A percentile compares a stretch with the other conserved stretches of the same genome.
These are phyloP conservation scores for Potentilla sterilis DNA, from an alignment of 306 rosid species.

Conservation along the genomic window DNA sequence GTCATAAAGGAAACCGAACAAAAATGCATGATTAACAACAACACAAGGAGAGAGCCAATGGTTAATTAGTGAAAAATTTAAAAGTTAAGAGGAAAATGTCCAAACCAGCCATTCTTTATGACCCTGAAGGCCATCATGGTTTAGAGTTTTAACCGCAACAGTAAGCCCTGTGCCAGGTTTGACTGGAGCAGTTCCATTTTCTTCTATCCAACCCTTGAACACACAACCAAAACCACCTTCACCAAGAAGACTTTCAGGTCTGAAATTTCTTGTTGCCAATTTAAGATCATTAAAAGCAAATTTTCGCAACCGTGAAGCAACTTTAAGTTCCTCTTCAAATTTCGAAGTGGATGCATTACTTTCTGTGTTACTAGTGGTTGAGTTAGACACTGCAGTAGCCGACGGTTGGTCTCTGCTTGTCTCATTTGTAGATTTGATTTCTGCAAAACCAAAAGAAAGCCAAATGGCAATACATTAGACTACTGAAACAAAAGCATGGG, in stretches of 20 bases:
- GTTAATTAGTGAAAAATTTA: neutral
- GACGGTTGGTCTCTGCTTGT: slow-evolving; percentile 79
- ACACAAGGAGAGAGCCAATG: neutral
- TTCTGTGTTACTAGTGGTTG: slow-evolving; percentile 84
- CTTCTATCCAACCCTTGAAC: slow-evolving; percentile 98
- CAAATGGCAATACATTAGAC: slow-evolving; percentile 8
- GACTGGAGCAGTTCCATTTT: slow-evolving; percentile 96
- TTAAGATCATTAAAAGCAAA: slow-evolving; percentile 87
- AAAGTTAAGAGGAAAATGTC: slow-evolving; percentile 25
- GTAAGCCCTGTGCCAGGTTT: slow-evolving; percentile 99
- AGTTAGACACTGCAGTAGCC: slow-evolving; percentile 60
- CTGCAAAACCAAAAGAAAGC: slow-evolving; percentile 36
- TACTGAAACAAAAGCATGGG: slow-evolving; percentile 3
- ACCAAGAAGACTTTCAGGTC: slow-evolving; percentile 99
- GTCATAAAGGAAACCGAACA: slow-evolving; percentile 33
- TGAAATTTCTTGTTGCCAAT: slow-evolving; percentile 89
- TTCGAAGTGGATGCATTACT: slow-evolving; percentile 86
- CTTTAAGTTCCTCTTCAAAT: slow-evolving; percentile 91
- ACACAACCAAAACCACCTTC: slow-evolving; percentile 99
- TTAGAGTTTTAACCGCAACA: slow-evolving; percentile 93
- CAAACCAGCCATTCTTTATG: slow-evolving; percentile 99
- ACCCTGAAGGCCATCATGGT: slow-evolving; percentile 99
- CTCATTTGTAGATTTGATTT: slow-evolving; percentile 68
- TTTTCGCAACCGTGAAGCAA: slow-evolving; percentile 82
- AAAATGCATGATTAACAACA: slow-evolving; percentile 10